Percentiles rank a stretch among this genome's conserved stretches.
Conservation (phyloP, 495 filamentous ascomycete genomes). For the Hypoxylon fuscum region DNA sequence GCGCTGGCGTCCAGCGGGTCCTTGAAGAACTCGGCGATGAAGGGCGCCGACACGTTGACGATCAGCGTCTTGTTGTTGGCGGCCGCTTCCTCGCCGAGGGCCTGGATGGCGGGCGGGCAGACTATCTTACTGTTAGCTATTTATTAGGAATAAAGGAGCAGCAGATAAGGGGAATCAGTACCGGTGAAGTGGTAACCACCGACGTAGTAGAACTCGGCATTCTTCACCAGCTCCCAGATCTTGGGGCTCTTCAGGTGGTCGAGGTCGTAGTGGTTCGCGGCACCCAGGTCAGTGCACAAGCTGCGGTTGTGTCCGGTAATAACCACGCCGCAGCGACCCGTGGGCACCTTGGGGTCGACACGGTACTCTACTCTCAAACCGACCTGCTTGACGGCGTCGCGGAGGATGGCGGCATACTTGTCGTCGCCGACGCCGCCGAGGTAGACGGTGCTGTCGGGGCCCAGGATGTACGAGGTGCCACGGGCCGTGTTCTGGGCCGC, state of each 20-base stretch:
- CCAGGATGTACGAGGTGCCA: slow-evolving; percentile 95
- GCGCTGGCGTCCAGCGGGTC: slow-evolving; percentile 84
- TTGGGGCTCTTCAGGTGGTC: slow-evolving; percentile 91
- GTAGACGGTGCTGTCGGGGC: slow-evolving; percentile 85
- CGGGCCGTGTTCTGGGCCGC: slow-evolving; percentile 98
- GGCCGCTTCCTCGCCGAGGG: slow-evolving; percentile 88
- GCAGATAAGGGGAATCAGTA: slow-evolving; percentile 19
- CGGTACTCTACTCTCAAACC: slow-evolving; percentile 94
- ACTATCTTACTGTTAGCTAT: slow-evolving; percentile 58
- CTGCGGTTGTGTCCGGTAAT: slow-evolving; percentile 94
- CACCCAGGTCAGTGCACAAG: slow-evolving; percentile 95
- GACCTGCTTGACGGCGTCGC: slow-evolving; percentile 76
- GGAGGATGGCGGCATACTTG: slow-evolving; percentile 87
- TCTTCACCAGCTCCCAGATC: slow-evolving; percentile 89
- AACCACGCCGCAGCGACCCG: slow-evolving; percentile 93
- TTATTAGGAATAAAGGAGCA: not conserved
- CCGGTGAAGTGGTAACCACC: slow-evolving; percentile 79
- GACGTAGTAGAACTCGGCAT: slow-evolving; percentile 87
- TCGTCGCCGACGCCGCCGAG: slow-evolving; percentile 92
- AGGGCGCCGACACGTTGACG: slow-evolving; percentile 90
- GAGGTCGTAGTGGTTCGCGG: slow-evolving; percentile 95
- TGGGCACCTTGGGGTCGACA: slow-evolving; percentile 80
- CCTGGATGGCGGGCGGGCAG: slow-evolving; percentile 86
- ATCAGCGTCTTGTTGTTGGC: slow-evolving; percentile 89
- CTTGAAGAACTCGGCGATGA: slow-evolving; percentile 98